Evolutionary conservation across 768 basidiomycete species (phyloP), one percentile per base, ranked within the genome.

Genomic region (Leccinum boreale): DNA sequence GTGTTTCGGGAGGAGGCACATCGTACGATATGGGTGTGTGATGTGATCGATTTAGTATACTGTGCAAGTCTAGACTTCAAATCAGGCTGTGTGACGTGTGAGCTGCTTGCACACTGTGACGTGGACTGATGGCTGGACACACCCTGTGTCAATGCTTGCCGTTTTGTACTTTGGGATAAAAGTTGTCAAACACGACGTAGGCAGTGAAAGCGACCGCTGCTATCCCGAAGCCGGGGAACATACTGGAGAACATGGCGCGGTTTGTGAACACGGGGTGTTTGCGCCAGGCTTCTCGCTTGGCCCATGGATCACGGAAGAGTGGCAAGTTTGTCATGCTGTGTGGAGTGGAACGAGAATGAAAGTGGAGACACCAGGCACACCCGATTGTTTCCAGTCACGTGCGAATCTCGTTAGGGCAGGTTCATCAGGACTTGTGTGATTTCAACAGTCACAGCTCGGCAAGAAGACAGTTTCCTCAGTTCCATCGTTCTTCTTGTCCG

Each of bases 221-320:
- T 56, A 93, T 92, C 49, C 94, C 95, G 68, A 98, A 90, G 39
- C 96, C 96, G 33, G 96, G 96, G 74, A 98, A 94, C 62, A 96
- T 72, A 77, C 84, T 93, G 66, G 87, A 79, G 78, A 98, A 87
- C 91, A 94, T 94, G 65, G 83, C 81, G 44, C 87, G 85, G 64
- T 87, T 89, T 59, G 85, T 82, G 78, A 97, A 97, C 55, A 95
- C 84, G n/a, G 90, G 86, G 67, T 85, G 86, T 72, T 87, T 93
- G 67, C 94, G 82, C 94, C 93, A 97, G 39, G 92, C 91, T 65
- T 97, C 94, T 60, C 86, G 78, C 75, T 90, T 94, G 21, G 92
- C 91, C 94, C 94, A 97, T 52, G 94, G 93, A 72, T 97, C 94
- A 73, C 92, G 87, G 69, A 87, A 94, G 54, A 90, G 77, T n/a